Evolutionary conservation across 1,139 yeast genomes (phyloP).

Genomic region (Suhomyces kunorum): DNA sequence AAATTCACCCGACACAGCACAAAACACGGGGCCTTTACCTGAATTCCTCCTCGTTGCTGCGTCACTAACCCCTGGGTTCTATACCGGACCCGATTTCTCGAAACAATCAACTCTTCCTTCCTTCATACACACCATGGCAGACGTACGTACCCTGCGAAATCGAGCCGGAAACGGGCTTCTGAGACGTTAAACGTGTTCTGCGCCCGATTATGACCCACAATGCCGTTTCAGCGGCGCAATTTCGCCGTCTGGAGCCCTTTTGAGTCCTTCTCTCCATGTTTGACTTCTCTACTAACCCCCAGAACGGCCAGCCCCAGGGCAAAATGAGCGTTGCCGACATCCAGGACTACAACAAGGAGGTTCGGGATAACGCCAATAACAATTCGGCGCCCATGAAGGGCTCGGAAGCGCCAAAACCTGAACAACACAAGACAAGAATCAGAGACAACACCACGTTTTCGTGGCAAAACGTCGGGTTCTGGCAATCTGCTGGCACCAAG

Average conservation of each 20-base stretch:
- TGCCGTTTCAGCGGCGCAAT: background rate
- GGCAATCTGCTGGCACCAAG: conserved; percentile 28
- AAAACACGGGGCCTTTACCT: background rate
- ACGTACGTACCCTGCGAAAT: conserved; percentile 6
- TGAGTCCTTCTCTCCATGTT: background rate
- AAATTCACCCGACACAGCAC: background rate
- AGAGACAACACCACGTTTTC: conserved; percentile 39
- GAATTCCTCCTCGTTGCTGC: conserved; percentile 7
- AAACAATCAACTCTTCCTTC: conserved; percentile 4
- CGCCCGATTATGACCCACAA: background rate
- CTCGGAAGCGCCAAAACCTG: conserved; percentile 17
- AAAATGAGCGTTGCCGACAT: conserved; percentile 28
- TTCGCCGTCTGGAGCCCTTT: background rate
- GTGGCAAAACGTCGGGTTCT: conserved; percentile 46
- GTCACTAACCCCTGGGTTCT: conserved; percentile 7
- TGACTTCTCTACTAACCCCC: conserved; percentile 2
- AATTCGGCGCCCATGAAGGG: conserved; percentile 31
- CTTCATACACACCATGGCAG: conserved; percentile 7
- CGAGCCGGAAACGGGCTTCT: background rate
- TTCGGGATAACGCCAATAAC: conserved; percentile 19
- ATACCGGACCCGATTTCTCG: conserved; percentile 8
- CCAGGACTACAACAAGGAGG: conserved; percentile 31
- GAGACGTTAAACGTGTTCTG: background rate
- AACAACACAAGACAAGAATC: conserved; percentile 24
- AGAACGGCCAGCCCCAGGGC: conserved; percentile 10